A percentile compares a stretch with the other conserved stretches of the same genome.
Evolutionary conservation across 345 rosid genomes (phyloP).

Genomic region (Limnanthes douglasii): DNA sequence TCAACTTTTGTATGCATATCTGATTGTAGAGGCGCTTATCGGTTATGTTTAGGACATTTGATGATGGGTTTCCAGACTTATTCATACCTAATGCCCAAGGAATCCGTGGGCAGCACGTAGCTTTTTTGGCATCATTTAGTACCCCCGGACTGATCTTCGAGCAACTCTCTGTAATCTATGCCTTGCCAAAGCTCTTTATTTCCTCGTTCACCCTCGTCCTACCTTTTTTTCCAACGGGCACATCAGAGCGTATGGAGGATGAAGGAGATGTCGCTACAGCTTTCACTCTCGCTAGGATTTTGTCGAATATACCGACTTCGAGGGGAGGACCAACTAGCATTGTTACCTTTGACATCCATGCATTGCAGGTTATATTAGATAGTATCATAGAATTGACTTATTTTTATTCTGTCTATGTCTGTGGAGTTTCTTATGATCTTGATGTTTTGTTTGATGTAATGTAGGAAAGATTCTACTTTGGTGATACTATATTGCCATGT

Average conservation of each 20-base stretch:
- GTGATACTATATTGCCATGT: conserved; percentile 82
- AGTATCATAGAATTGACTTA: conserved; percentile 1
- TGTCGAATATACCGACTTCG: conserved; percentile 71
- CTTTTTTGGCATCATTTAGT: conserved; percentile 89
- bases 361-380: conserved; percentile 97
- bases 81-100: conserved; percentile 95
- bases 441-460: no score
- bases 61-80: conserved; percentile 86
- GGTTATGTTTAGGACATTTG: conserved; percentile 67
- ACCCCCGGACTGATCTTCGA: conserved; percentile 84
- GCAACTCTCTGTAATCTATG: conserved; percentile 86
- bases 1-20: no score
- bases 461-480: conserved; percentile 98
- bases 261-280: conserved; percentile 98
- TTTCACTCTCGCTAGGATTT: conserved; percentile 89
- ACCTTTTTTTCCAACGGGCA: conserved; percentile 95
- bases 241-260: conserved; percentile 98
- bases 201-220: conserved; percentile 92
- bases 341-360: conserved; percentile 96
- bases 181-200: conserved; percentile 76
- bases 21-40: no score
- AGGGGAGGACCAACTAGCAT: conserved; percentile 95
- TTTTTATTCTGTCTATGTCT: neutral
- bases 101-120: conserved; percentile 82
- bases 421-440: neutral